phyloP scores from a whole-genome alignment of 1,139 yeast genomes.

The Eremothecium coryli region DNA sequence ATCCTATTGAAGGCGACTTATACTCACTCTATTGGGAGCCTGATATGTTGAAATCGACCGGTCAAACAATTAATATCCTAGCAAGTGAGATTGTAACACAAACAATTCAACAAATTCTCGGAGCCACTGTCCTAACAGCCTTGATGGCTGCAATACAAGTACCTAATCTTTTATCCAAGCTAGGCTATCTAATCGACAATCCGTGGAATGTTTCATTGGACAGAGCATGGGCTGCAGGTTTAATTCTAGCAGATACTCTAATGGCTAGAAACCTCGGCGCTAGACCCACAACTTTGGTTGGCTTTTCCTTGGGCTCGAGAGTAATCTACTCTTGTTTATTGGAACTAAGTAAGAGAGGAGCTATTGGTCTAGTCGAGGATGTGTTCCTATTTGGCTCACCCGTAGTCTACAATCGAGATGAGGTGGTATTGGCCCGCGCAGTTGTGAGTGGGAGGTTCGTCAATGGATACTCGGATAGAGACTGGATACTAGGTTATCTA shows the following conservation, averaged over 20 bases:
- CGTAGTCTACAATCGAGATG: constrained; percentile 67
- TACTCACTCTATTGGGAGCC: constrained; percentile 96
- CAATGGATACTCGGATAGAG: constrained; percentile 84
- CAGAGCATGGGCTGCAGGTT: constrained; percentile 96
- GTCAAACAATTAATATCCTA: constrained; percentile 86
- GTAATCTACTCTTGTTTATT: constrained; percentile 83
- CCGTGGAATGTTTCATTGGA: constrained; percentile 98
- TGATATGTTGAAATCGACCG: constrained; percentile 91
- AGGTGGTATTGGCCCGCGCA: constrained; percentile 68
- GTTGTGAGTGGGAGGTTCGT: constrained; percentile 87
- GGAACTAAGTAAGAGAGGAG: constrained; percentile 79
- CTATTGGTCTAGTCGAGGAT: constrained; percentile 81
- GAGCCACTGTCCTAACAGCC: constrained; percentile 85
- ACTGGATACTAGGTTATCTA: constrained; percentile 93
- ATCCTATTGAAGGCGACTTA: constrained; percentile 95
- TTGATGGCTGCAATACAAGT: constrained; percentile 92
- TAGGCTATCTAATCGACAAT: constrained; percentile 84
- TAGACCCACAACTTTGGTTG: constrained; percentile 85
- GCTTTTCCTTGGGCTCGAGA: constrained; percentile 90
- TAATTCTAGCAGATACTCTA: constrained; percentile 82
- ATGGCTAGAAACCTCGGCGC: constrained; percentile 83
- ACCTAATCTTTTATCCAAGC: constrained; percentile 84
- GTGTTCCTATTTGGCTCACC: constrained; percentile 89
- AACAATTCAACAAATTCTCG: constrained; percentile 89
- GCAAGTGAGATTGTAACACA: constrained; percentile 92